These are phyloP conservation scores for Chiua virens DNA, from an alignment of 768 basidiomycete species.

Conservation along the genomic window DNA sequence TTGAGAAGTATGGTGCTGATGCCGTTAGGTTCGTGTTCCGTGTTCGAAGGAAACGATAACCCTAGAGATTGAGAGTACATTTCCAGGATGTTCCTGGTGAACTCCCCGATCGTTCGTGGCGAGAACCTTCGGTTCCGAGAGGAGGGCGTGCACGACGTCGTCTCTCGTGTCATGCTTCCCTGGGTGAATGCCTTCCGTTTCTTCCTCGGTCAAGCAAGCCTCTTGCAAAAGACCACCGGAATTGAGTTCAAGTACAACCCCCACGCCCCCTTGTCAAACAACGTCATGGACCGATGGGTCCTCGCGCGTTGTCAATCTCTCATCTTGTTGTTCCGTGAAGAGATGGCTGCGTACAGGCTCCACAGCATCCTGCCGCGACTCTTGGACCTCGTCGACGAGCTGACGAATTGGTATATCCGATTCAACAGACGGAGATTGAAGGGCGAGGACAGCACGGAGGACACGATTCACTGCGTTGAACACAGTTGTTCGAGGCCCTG, in stretches of 20 bases:
- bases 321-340: constrained; percentile 85
- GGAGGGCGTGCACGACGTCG: constrained; percentile 95
- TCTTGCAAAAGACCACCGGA: constrained; percentile 79
- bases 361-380: constrained; percentile 98
- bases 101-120: constrained; percentile 96
- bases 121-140: constrained; percentile 98
- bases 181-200: constrained; percentile 99
- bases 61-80: neutral
- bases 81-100: constrained; percentile 92
- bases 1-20: constrained; percentile 92
- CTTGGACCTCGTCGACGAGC: constrained; percentile 88
- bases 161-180: constrained; percentile 93
- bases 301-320: constrained; percentile 97
- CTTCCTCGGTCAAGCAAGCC: constrained; percentile 91
- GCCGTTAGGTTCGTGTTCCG: constrained; percentile 67
- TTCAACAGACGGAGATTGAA: constrained; percentile 96
- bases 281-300: constrained; percentile 99
- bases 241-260: constrained; percentile 84
- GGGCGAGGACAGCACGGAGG: constrained; percentile 89
- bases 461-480: constrained; percentile 87
- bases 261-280: constrained; percentile 78
- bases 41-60: neutral
- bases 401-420: constrained; percentile 99
- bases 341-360: constrained; percentile 97
- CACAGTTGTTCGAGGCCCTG: constrained; percentile 91